Evolutionary conservation across 306 rosid species (phyloP), one percentile per base, ranked within the genome.

Genomic region (Pterocarpus santalinus): DNA sequence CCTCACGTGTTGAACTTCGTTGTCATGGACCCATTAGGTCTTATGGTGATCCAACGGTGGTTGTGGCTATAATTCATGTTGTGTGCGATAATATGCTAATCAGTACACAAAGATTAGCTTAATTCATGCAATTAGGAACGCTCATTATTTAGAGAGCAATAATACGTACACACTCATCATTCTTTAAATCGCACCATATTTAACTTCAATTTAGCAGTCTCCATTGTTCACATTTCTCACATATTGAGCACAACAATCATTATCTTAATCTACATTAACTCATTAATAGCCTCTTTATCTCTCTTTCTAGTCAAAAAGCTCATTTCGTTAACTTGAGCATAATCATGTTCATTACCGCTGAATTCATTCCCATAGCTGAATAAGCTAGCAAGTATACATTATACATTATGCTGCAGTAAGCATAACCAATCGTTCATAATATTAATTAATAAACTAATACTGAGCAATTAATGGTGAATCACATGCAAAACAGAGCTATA

Each of bases 1-100:
- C 61, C 61, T 55, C 32, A 15, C 2, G 82, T 84, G 87, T 80
- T 15, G 65, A 38, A 63, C 83, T 75, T 65, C 17, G 12, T 53
- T 72, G 79, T 67, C 78, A 72, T 36, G 87, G 81, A 49, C 88
- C 87, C 65, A 30, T 81, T 80, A 28, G 67, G 71, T 73, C 17
- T 15, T 4, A 7, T 36, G 65, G 22, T 8, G 28, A 67, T 65
- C 77, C 57, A 32, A 47, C 61, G 53, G 84, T 82, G 60, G 85
- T 74, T 69, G 70, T 82, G 63, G 87, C 75, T 44, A 77, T 84
- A 39, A 80, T 80, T 87, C 9, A n/a, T 65, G 15, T 47, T 65
- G 17, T 58, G 43, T 43, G 6, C 39, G 44, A 65, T 46, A 74
- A 70, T 47, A 77, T 47, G 33, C 64, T 52, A 36, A 72, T 58